Evolutionary conservation across 202 grass and related monocot species (phyloP).

Genomic region (Carex arenaria): DNA sequence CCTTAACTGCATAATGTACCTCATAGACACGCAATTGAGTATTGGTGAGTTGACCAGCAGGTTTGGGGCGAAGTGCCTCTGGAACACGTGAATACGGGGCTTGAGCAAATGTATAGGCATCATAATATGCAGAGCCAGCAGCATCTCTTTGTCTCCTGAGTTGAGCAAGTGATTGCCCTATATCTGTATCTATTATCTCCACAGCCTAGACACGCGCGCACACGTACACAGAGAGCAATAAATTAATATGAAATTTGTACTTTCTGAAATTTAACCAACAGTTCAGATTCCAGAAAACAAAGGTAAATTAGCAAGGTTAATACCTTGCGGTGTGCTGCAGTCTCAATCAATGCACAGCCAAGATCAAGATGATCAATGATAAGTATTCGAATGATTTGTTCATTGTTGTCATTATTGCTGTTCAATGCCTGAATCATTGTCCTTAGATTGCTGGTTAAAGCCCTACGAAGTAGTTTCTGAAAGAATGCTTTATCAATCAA

Average conservation of each 20-base stretch:
- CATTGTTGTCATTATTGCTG: constrained; percentile 58
- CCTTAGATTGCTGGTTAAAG: constrained; percentile 77
- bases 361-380: constrained; percentile 94
- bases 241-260: not conserved
- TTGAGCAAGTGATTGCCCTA: constrained; percentile 63
- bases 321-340: constrained; percentile 85
- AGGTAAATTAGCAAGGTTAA: not conserved
- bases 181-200: constrained; percentile 87
- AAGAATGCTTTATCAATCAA: constrained; percentile 9
- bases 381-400: constrained; percentile 77
- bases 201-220: constrained; percentile 41
- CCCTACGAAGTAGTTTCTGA: constrained; percentile 82
- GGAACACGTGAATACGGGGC: constrained; percentile 60
- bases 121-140: constrained; percentile 79
- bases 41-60: constrained; percentile 45
- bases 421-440: constrained; percentile 72
- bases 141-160: constrained; percentile 71
- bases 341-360: constrained; percentile 94
- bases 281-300: not conserved
- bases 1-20: constrained; percentile 3
- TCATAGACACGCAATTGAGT: constrained; percentile 77
- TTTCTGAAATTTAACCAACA: not conserved
- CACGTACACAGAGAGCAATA: not conserved
- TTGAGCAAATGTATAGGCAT: constrained; percentile 74
- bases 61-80: constrained; percentile 69